These are phyloP conservation scores for Naganishia cerealis DNA, from an alignment of 1,284 basidiomycete genomes.

Conservation along the genomic window DNA sequence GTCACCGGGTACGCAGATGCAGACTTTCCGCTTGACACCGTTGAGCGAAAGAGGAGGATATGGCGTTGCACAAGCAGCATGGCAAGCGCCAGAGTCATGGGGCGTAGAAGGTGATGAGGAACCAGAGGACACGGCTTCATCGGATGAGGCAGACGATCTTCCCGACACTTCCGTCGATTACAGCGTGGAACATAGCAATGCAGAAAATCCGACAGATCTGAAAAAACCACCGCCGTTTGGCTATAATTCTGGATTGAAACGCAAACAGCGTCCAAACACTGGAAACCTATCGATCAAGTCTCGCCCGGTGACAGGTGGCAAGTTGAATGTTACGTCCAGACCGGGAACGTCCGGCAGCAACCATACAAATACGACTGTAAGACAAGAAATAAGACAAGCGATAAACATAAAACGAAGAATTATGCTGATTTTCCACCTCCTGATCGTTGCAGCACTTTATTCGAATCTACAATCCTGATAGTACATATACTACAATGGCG, in stretches of 20 bases:
- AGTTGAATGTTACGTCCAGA: slow-evolving; percentile 34
- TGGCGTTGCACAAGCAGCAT: slow-evolving; percentile 45
- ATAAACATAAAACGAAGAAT: not conserved
- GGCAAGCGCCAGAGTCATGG: slow-evolving; percentile 60
- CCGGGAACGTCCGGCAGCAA: slow-evolving; percentile 43
- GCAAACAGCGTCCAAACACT: slow-evolving; percentile 25
- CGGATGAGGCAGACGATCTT: slow-evolving; percentile 40
- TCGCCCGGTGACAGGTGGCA: slow-evolving; percentile 14
- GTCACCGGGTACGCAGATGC: slow-evolving; percentile 25
- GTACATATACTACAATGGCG: slow-evolving; percentile 69
- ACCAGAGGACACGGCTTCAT: slow-evolving; percentile 41
- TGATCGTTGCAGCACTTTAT: slow-evolving; percentile 54
- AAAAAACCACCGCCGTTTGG: slow-evolving; percentile 45
- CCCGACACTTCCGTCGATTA: slow-evolving; percentile 28
- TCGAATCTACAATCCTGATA: slow-evolving; percentile 76
- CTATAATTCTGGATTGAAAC: slow-evolving; percentile 38
- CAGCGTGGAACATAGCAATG: slow-evolving; percentile 33
- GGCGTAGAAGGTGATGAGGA: slow-evolving; percentile 58
- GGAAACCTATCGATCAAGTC: slow-evolving; percentile 7
- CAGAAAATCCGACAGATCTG: slow-evolving; percentile 10
- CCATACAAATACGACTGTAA: slow-evolving; percentile 29
- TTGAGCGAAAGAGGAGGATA: slow-evolving; percentile 16
- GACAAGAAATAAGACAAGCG: not conserved
- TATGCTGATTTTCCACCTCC: slow-evolving; percentile 10
- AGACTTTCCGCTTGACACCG: slow-evolving; percentile 25